These are phyloP conservation scores for Perkinsus olseni DNA, from an alignment of 169 alveolate species.

Conservation along the genomic window DNA sequence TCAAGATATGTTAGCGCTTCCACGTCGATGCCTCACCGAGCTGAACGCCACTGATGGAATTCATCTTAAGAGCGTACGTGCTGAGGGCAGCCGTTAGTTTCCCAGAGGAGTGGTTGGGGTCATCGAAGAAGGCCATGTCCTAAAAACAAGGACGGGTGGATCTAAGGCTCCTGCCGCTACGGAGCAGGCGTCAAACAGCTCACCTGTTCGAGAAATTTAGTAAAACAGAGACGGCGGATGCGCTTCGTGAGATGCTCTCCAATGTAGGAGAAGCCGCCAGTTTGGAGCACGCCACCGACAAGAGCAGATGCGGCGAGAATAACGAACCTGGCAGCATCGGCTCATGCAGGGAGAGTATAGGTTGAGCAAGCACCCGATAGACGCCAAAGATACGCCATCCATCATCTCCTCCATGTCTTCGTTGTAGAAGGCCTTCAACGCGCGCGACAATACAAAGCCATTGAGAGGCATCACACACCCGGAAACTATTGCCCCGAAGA, in stretches of 20 bases:
- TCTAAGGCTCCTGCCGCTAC: too few species aligned
- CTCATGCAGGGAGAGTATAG: neutral
- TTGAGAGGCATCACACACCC: neutral
- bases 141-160: neutral
- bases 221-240: neutral
- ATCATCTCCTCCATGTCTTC: neutral
- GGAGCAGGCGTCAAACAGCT: neutral
- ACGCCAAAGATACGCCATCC: neutral
- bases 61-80: neutral
- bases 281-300: neutral
- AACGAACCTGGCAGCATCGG: neutral
- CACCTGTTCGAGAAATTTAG: neutral
- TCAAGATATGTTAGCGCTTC: neutral
- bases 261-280: neutral
- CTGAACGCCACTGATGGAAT: neutral
- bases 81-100: slow-evolving; percentile 6
- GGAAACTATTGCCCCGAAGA: neutral
- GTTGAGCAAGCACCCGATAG: neutral
- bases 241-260: neutral
- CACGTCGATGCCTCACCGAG: neutral
- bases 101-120: slow-evolving; percentile 9
- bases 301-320: neutral
- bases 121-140: slow-evolving; percentile 15
- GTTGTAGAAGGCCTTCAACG: neutral
- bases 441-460: neutral